Evolutionary conservation across 495 filamentous ascomycete species (phyloP).

Genomic region (Penicillium bialowiezense): DNA sequence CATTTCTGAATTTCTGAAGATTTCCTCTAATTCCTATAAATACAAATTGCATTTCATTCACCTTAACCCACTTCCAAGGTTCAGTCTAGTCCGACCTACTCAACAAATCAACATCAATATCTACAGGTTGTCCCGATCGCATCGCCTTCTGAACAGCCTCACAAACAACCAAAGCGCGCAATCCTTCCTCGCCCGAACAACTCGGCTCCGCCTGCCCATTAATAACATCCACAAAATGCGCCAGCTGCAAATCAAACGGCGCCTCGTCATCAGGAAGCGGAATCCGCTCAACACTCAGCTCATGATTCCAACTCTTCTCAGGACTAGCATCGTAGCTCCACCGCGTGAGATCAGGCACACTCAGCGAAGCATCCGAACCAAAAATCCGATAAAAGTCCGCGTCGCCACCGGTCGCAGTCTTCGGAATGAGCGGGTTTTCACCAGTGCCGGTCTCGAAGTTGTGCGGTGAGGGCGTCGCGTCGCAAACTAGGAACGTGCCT

Average conservation of each 20-base stretch:
- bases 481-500: slow-evolving; percentile 55
- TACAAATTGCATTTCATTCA: too few species aligned
- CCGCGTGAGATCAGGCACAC: slow-evolving; percentile 53
- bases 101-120: slow-evolving; percentile 27
- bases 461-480: slow-evolving; percentile 50
- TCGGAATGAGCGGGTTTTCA: slow-evolving; percentile 54
- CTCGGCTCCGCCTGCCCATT: slow-evolving; percentile 38
- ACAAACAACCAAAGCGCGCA: slow-evolving; percentile 43
- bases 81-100: background rate
- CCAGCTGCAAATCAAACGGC: slow-evolving; percentile 55
- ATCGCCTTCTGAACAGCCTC: slow-evolving; percentile 41
- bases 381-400: slow-evolving; percentile 57
- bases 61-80: background rate
- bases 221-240: slow-evolving; percentile 55
- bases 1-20: background rate
- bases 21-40: too few species aligned
- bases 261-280: slow-evolving; percentile 35
- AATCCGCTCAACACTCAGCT: slow-evolving; percentile 29
- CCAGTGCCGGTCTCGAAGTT: slow-evolving; percentile 57
- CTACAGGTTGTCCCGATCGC: slow-evolving; percentile 34
- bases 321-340: slow-evolving; percentile 47
- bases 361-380: slow-evolving; percentile 51
- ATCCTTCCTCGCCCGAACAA: slow-evolving; percentile 44
- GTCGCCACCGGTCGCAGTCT: slow-evolving; percentile 20
- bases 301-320: slow-evolving; percentile 33